phyloP scores from a whole-genome alignment of 768 basidiomycete genomes.

The Cystobasidium onofrii region DNA sequence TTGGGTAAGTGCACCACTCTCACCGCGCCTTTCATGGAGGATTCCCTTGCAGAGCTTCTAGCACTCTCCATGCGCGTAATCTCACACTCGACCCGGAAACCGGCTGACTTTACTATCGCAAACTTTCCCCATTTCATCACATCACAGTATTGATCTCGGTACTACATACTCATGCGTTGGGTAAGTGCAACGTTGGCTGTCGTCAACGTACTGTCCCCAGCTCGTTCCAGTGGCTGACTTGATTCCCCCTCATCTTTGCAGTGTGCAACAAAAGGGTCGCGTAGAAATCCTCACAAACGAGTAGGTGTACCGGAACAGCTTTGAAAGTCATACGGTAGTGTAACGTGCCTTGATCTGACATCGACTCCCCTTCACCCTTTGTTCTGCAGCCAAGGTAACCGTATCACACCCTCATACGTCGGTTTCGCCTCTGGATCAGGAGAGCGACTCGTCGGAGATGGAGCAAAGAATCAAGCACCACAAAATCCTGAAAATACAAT shows the following conservation, averaged over 20 bases:
- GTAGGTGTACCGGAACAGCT: not conserved
- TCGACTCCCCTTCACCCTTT: too few relatives aligned
- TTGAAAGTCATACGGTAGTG: too few relatives aligned
- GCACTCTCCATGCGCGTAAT: not conserved
- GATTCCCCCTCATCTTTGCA: slow-evolving; percentile 41
- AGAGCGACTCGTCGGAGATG: slow-evolving; percentile 65
- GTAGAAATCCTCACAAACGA: slow-evolving; percentile 52
- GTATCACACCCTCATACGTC: slow-evolving; percentile 43
- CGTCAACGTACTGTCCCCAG: too few relatives aligned
- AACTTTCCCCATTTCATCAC: not conserved
- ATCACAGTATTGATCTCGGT: slow-evolving; percentile 40
- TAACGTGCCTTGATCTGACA: too few relatives aligned
- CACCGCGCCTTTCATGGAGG: not conserved
- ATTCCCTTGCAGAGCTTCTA: not conserved
- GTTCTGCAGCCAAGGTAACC: slow-evolving; percentile 30
- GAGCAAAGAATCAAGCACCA: slow-evolving; percentile 87
- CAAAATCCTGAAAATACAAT: slow-evolving; percentile 85
- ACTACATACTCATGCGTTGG: slow-evolving; percentile 89
- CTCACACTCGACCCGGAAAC: not conserved
- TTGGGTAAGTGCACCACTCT: not conserved
- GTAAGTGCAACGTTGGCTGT: too few relatives aligned
- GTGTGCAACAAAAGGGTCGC: slow-evolving; percentile 74
- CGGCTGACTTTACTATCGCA: not conserved
- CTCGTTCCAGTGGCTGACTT: not conserved
- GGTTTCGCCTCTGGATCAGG: slow-evolving; percentile 36